Base-by-base conservation (phyloP, 2,329 filamentous ascomycete genomes). In the Colletotrichum sojae region DNA sequence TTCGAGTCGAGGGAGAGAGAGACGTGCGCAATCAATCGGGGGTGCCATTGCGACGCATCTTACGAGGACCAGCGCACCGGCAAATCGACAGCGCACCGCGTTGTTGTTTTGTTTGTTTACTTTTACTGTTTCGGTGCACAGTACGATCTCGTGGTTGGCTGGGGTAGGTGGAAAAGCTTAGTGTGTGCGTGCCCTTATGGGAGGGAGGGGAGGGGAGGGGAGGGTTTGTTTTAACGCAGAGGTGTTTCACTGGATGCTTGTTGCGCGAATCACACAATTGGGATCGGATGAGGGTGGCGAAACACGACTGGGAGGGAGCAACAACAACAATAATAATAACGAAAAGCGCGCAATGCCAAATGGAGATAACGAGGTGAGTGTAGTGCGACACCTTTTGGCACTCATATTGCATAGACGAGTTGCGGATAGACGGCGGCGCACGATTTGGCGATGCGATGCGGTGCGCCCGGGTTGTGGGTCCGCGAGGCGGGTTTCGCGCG, bases 51-150 rank as follows among this genome's bases (percentile, higher is more conserved):
- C 54, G 18, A 13, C 12, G 54, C 54, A 31, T 39, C 3, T 39
- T 2, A 15, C 31, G 54, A n/a, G 16, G 16, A 22, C 10, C 45
- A n/a, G 36, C 20, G 54, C 13, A 43, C 16, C 40, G 12, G 13
- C 13, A n/a, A 10, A n/a, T n/a, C 40, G 13, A 15, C 16, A 43
- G 13, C 40, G 40, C 40, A 36, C 9, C 22, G 45, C 22, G 45
- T 59, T 52, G 60, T 60, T 60, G 46, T 51, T 62, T 61, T 52
- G 40, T 49, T 55, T 57, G 52, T 55, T 63, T 64, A 57, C 53
- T 45, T 57, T 58, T 49, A n/a, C 53, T 39, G 62, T 51, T 58
- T 57, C 43, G 31, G 54, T 36, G 31, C 62, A 58, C 54, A 64
- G 48, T 51, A 43, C 8, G 31, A 18, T 31, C 51, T 51, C 9